Percentiles rank a stretch among this genome's conserved stretches.
These are phyloP conservation scores for Reutealis trisperma DNA, from an alignment of 345 rosid species.

Conservation along the genomic window DNA sequence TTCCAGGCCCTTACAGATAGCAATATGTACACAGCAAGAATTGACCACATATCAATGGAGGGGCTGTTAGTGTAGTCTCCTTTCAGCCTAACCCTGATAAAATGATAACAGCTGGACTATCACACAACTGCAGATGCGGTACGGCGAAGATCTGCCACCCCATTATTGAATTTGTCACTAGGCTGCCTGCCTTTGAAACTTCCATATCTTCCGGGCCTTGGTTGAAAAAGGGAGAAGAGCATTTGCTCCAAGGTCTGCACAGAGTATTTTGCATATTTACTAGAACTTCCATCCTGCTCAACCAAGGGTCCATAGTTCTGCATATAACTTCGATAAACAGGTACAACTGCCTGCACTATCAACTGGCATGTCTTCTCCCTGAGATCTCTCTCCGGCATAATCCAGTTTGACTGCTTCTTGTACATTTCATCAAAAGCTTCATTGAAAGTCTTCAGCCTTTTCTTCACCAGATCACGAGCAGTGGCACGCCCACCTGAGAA, in stretches of 20 bases:
- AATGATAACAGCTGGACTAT: conserved; percentile 16
- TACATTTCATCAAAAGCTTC: conserved; percentile 90
- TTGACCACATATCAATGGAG: conserved; percentile 6
- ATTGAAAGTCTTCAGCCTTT: conserved; percentile 79
- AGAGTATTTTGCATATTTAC: conserved; percentile 85
- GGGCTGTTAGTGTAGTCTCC: background rate
- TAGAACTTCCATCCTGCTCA: conserved; percentile 70
- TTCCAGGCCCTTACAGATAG: conserved; percentile 16
- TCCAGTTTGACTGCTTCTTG: conserved; percentile 74
- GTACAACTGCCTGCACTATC: conserved; percentile 75
- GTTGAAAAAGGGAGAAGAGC: conserved; percentile 73
- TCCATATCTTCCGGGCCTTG: conserved; percentile 75
- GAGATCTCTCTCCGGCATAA: conserved; percentile 77
- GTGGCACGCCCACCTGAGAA: conserved; percentile 99
- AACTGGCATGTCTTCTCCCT: conserved; percentile 83
- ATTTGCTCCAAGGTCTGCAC: conserved; percentile 85
- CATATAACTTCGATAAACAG: conserved; percentile 96
- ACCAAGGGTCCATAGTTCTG: conserved; percentile 96
- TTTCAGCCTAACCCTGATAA: conserved; percentile 14
- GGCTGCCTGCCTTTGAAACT: conserved; percentile 76
- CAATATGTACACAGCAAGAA: conserved; percentile 33
- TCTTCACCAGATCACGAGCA: conserved; percentile 99
- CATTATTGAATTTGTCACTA: conserved; percentile 55
- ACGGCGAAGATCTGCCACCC: conserved; percentile 55
- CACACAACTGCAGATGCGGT: conserved; percentile 56